Conservation (phyloP, 805 yeast genomes). For the Debaryomyces castellii region DNA sequence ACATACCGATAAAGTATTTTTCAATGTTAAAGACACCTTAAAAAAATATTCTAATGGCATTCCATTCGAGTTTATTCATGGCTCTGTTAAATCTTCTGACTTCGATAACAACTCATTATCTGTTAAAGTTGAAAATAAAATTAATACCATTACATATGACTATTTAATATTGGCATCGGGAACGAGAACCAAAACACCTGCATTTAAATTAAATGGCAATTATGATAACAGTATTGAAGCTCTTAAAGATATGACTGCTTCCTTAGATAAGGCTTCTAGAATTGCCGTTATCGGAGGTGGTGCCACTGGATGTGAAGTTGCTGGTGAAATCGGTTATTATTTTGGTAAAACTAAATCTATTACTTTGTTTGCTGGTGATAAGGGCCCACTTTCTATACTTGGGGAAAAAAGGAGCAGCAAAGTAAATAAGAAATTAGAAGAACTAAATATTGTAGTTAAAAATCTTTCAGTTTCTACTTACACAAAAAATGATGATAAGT, state of each 20-base stretch:
- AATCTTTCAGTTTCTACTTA: constrained; percentile 12
- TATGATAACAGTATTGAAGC: constrained; percentile 14
- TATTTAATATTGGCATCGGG: constrained; percentile 38
- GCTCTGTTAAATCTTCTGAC: constrained; percentile 22
- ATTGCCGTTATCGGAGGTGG: constrained; percentile 43
- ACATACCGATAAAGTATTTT: constrained; percentile 12
- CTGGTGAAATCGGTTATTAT: constrained; percentile 33
- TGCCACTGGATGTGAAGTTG: constrained; percentile 37
- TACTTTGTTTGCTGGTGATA: constrained; percentile 25
- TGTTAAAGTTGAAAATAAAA: constrained; percentile 9
- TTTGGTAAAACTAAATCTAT: constrained; percentile 18
- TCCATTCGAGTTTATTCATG: constrained; percentile 20
- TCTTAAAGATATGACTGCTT: constrained; percentile 12
- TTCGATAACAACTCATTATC: constrained; percentile 19
- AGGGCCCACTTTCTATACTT: constrained; percentile 15
- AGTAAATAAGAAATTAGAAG: constrained; percentile 16
- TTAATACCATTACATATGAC: constrained; percentile 21
- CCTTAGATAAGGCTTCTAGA: constrained; percentile 19
- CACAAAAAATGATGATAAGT: too few relatives aligned
- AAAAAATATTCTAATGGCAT: constrained; percentile 13
- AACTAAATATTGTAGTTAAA: constrained; percentile 19
- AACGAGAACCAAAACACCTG: constrained; percentile 16
- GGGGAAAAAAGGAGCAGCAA: constrained; percentile 11
- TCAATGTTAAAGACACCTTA: constrained; percentile 18
- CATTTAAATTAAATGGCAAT: constrained; percentile 24